Evolutionary conservation across 371 early-diverging fungal species (phyloP).

Genomic region (Syncephalastrum monosporum): DNA sequence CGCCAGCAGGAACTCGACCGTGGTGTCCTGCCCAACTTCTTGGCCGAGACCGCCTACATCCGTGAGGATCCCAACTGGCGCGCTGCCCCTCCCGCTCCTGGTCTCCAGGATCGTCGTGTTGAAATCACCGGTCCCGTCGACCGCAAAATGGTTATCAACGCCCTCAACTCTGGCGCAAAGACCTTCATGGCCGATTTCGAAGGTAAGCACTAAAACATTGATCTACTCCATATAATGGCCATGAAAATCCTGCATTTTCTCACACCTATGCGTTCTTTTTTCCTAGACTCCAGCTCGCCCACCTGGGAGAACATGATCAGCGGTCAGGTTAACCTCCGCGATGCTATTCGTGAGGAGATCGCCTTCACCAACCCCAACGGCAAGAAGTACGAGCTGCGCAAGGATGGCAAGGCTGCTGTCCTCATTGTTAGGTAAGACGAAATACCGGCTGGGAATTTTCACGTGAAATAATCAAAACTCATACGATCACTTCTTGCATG

Average conservation of each 20-base stretch:
- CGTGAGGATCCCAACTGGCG: slow-evolving; percentile 88
- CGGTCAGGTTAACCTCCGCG: slow-evolving; percentile 91
- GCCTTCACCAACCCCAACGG: slow-evolving; percentile 83
- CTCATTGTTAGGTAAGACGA: slow-evolving; percentile 77
- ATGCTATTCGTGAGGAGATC: slow-evolving; percentile 84
- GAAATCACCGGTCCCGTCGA: slow-evolving; percentile 98
- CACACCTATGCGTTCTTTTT: not conserved
- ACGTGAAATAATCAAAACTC: slow-evolving; percentile 9
- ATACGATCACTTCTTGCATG: slow-evolving; percentile 3
- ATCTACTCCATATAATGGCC: not conserved
- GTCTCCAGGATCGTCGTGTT: slow-evolving; percentile 89
- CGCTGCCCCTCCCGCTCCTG: slow-evolving; percentile 89
- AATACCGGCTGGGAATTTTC: slow-evolving; percentile 4
- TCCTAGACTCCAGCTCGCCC: slow-evolving; percentile 85
- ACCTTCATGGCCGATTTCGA: slow-evolving; percentile 98
- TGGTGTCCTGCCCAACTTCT: slow-evolving; percentile 85
- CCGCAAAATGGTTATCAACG: slow-evolving; percentile 98
- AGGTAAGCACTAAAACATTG: slow-evolving; percentile 44
- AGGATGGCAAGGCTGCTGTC: slow-evolving; percentile 81
- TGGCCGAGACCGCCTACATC: slow-evolving; percentile 88
- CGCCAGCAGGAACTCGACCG: slow-evolving; percentile 80
- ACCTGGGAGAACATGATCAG: slow-evolving; percentile 85
- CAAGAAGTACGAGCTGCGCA: slow-evolving; percentile 85
- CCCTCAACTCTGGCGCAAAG: slow-evolving; percentile 88
- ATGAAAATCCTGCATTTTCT: not conserved